phyloP scores from a whole-genome alignment of 306 rosid genomes.

The Cyclanthera cordifolia region DNA sequence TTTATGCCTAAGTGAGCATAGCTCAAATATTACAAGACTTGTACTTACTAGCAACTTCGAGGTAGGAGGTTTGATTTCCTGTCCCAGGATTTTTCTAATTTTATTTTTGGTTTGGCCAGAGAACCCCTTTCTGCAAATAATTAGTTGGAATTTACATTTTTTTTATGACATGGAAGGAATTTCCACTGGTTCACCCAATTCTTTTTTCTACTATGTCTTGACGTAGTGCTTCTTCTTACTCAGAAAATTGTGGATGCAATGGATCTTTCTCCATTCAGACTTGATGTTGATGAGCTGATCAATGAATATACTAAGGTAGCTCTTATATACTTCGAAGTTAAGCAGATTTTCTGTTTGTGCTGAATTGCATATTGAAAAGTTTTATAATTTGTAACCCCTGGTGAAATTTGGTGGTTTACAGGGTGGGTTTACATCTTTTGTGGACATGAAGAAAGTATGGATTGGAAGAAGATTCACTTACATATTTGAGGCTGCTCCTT shows the following conservation, averaged over 20 bases:
- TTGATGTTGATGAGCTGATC: constrained; percentile 68
- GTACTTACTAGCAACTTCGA: too few relatives aligned
- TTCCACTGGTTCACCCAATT: background rate
- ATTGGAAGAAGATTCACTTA: constrained; percentile 59
- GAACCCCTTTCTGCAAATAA: background rate
- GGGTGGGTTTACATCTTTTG: constrained; percentile 46
- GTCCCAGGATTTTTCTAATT: background rate
- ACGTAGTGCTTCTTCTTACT: background rate
- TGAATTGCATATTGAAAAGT: background rate
- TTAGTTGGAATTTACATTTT: background rate
- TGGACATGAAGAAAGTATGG: constrained; percentile 74
- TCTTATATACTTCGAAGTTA: constrained; percentile 5
- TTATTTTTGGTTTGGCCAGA: background rate
- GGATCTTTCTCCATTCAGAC: constrained; percentile 40
- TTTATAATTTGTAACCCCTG: background rate
- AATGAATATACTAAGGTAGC: constrained; percentile 44
- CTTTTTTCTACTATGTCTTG: background rate
- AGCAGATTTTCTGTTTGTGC: background rate
- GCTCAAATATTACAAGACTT: too few relatives aligned
- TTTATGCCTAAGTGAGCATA: too few relatives aligned
- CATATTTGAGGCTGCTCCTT: constrained; percentile 66
- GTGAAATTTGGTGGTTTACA: constrained; percentile 22
- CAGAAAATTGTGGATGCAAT: constrained; percentile 18
- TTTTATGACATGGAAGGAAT: background rate
- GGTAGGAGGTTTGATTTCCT: too few relatives aligned